Evolutionary conservation across 371 early-diverging fungal genomes (phyloP).

Genomic region (Catenaria anguillulae): DNA sequence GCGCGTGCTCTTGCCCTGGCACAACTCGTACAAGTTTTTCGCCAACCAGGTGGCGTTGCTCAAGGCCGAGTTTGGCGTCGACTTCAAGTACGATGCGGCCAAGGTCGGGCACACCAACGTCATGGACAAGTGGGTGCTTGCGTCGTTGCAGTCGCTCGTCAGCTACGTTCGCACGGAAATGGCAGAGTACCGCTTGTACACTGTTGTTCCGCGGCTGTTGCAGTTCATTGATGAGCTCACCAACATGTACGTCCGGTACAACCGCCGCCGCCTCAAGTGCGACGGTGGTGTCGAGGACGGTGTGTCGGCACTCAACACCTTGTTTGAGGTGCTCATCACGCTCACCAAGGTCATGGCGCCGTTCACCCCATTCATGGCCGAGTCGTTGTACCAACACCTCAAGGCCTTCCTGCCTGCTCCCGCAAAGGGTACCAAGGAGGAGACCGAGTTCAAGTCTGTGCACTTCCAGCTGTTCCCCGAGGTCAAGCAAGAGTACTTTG

Average conservation of each 20-base stretch:
- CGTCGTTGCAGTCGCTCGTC: slow-evolving; percentile 84
- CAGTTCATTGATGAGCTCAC: slow-evolving; percentile 90
- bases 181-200: slow-evolving; percentile 91
- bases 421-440: slow-evolving; percentile 37
- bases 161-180: slow-evolving; percentile 82
- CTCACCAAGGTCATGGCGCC: slow-evolving; percentile 93
- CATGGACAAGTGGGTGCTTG: slow-evolving; percentile 97
- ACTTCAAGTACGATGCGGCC: slow-evolving; percentile 57
- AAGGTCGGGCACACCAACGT: slow-evolving; percentile 62
- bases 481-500: slow-evolving; percentile 85
- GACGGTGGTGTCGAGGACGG: slow-evolving; percentile 80
- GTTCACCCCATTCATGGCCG: slow-evolving; percentile 97
- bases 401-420: slow-evolving; percentile 41
- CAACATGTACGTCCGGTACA: slow-evolving; percentile 99
- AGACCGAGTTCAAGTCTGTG: slow-evolving; percentile 73
- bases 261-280: slow-evolving; percentile 94
- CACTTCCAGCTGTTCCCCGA: slow-evolving; percentile 91
- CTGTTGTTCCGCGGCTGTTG: slow-evolving; percentile 83
- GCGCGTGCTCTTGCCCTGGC: slow-evolving; percentile 97
- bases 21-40: slow-evolving; percentile 97
- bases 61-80: slow-evolving; percentile 68
- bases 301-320: slow-evolving; percentile 67
- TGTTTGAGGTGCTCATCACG: slow-evolving; percentile 86
- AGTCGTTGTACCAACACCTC: slow-evolving; percentile 94
- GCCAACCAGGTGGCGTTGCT: slow-evolving; percentile 71